phyloP scores from a whole-genome alignment of 225 moss, liverwort and hornwort genomes.

The Climacium dendroides region DNA sequence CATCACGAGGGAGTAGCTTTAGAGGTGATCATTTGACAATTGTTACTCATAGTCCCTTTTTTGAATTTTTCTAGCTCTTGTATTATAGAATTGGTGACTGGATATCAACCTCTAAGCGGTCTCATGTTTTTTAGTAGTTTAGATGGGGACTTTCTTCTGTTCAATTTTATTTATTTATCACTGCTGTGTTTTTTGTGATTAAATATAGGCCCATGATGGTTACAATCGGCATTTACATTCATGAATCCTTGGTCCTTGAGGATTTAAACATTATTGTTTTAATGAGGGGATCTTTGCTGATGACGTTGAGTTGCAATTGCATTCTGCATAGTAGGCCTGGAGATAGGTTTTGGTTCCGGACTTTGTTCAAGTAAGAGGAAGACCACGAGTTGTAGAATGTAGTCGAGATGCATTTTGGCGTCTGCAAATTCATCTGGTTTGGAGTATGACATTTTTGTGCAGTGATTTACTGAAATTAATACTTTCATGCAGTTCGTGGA shows the following conservation, averaged over 20 bases:
- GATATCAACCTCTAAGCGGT: background rate
- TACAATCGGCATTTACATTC: background rate
- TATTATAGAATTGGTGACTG: background rate
- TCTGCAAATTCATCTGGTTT: background rate
- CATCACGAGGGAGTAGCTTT: constrained; percentile 30
- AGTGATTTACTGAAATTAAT: background rate
- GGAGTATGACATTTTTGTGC: background rate
- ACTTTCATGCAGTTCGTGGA: constrained; percentile 56
- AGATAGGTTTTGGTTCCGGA: background rate
- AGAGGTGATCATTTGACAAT: constrained; percentile 34
- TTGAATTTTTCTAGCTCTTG: background rate
- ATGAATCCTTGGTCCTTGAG: background rate
- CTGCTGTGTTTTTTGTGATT: too few relatives aligned
- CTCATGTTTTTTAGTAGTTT: background rate
- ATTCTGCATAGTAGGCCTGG: background rate
- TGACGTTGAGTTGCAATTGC: background rate
- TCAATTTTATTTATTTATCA: background rate
- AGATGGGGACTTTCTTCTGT: background rate
- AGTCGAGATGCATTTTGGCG: background rate
- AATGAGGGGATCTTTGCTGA: background rate
- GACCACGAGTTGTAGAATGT: background rate
- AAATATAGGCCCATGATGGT: background rate
- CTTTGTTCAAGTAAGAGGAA: background rate
- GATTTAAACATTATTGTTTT: background rate
- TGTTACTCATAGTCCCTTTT: background rate